Evolutionary conservation across 179 eudicot genomes (phyloP), one percentile per base, ranked within the genome.

Genomic region (Silene noctiflora): DNA sequence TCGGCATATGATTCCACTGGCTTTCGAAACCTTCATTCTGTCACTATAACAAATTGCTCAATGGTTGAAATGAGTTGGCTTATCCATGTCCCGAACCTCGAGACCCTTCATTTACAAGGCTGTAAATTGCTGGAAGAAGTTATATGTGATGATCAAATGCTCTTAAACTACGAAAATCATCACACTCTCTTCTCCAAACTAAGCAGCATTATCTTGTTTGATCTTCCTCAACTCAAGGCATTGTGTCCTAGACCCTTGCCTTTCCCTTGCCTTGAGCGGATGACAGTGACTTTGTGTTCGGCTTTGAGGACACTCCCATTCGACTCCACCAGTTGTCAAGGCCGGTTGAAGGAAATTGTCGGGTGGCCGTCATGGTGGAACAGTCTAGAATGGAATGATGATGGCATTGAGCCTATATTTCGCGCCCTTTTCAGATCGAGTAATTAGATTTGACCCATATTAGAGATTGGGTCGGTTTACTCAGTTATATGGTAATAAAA

Each of bases 321-420:
- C 1, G n/a, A 63, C 63, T 71, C 53, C 13, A 62, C 67, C 64
- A 77, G 70, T 1, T 71, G 33, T 29, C 75, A 17, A 14, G 29
- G 53, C 46, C 72, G 22, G 71, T 48, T 77, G 80, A 70, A 62
- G 44, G 75, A 62, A 51, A 77, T 77, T 9, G n/a, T 61, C 4
- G 80, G 75, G 58, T 77, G 80, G 80, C 80, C 80, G 33, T 61
- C 80, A 42, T 77, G 80, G 80, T 77, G 80, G 80, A 21, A 71
- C 31, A 5, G 22, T 35, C 67, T 77, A 31, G 71, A 77, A 77
- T 77, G 80, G 80, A 75, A 77, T n/a, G 65, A 63, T 29, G 75
- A 71, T 2, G 16, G 24, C 4, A 71, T 20, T 48, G 75, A 77
- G 71, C 55, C 71, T 46, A 61, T 71, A 4, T 77, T 71, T 11